phyloP scores from a whole-genome alignment of 306 rosid species.

The Cicer judaicum region DNA sequence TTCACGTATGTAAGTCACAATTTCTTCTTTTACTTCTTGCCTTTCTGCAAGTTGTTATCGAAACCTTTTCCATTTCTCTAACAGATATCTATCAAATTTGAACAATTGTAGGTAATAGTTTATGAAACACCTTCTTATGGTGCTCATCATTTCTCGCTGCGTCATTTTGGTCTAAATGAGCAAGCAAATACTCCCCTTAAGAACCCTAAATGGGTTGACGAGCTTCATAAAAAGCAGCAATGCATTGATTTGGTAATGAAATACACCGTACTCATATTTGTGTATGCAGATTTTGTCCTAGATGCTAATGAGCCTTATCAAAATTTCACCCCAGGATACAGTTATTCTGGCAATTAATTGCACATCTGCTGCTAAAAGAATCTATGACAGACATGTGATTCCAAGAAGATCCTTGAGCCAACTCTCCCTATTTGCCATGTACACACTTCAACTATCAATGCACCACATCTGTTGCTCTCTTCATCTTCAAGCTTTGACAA shows the following conservation, averaged over 20 bases:
- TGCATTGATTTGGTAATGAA: slow-evolving; percentile 71
- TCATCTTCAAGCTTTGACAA: slow-evolving; percentile 45
- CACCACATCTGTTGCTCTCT: slow-evolving; percentile 25
- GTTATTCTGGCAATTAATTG: slow-evolving; percentile 82
- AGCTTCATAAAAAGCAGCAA: slow-evolving; percentile 65
- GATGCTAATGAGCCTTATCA: slow-evolving; percentile 41
- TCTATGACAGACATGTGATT: slow-evolving; percentile 53
- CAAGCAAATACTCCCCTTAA: slow-evolving; percentile 56
- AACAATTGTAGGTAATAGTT: slow-evolving; percentile 65
- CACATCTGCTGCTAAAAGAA: slow-evolving; percentile 61
- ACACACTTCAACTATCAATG: slow-evolving; percentile 42
- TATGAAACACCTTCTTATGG: slow-evolving; percentile 80
- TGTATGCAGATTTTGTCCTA: slow-evolving; percentile 27
- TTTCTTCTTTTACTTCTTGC: slow-evolving; percentile 46
- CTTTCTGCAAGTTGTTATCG: slow-evolving; percentile 33
- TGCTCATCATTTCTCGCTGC: slow-evolving; percentile 72
- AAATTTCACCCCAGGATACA: slow-evolving; percentile 61
- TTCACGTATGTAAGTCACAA: slow-evolving; percentile 96
- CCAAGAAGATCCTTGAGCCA: slow-evolving; percentile 53
- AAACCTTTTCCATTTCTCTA: slow-evolving; percentile 44
- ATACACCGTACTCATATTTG: slow-evolving; percentile 42
- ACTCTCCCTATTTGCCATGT: slow-evolving; percentile 52
- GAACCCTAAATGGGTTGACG: slow-evolving; percentile 81
- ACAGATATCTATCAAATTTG: slow-evolving; percentile 37
- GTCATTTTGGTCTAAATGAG: slow-evolving; percentile 52